These are phyloP conservation scores for Alternaria brassicae DNA, from an alignment of 2,329 filamentous ascomycete species.

Conservation along the genomic window DNA sequence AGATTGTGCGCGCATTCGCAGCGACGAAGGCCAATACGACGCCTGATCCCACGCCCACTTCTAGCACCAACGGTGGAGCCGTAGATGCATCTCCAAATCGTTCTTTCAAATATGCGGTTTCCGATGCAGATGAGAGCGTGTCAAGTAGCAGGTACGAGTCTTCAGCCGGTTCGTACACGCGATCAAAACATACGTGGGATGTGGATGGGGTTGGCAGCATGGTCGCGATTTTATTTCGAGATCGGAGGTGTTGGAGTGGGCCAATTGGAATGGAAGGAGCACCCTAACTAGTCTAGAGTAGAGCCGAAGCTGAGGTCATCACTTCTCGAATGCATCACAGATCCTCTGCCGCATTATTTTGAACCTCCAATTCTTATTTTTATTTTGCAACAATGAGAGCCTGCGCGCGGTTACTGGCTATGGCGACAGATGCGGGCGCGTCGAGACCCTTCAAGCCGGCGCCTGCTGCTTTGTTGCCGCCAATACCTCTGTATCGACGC, in stretches of 20 bases:
- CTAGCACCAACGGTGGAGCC: constrained; percentile 68
- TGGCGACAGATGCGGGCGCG: constrained; percentile 45
- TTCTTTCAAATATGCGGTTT: constrained; percentile 71
- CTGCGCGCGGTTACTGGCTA: constrained; percentile 41
- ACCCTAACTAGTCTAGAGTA: constrained; percentile 22
- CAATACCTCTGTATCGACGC: constrained; percentile 87
- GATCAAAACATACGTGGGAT: constrained; percentile 85
- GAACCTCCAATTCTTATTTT: background rate
- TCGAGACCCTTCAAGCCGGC: constrained; percentile 48
- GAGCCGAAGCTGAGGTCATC: constrained; percentile 39
- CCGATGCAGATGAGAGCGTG: constrained; percentile 76
- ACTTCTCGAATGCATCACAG: constrained; percentile 21
- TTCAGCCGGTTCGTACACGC: constrained; percentile 93
- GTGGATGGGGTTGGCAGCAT: constrained; percentile 97
- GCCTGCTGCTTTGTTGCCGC: constrained; percentile 77
- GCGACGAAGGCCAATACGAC: constrained; percentile 90
- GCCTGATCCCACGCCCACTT: constrained; percentile 90
- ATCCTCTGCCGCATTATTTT: constrained; percentile 6
- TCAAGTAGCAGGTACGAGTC: constrained; percentile 95
- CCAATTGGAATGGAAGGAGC: constrained; percentile 33
- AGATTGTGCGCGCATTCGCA: constrained; percentile 74
- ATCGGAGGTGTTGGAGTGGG: constrained; percentile 21
- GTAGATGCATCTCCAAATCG: constrained; percentile 60
- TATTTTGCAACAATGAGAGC: constrained; percentile 38
- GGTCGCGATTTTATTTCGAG: constrained; percentile 20